Evolutionary conservation across 23 red algal species (phyloP).

Genomic region (Agarophyton chilense): DNA sequence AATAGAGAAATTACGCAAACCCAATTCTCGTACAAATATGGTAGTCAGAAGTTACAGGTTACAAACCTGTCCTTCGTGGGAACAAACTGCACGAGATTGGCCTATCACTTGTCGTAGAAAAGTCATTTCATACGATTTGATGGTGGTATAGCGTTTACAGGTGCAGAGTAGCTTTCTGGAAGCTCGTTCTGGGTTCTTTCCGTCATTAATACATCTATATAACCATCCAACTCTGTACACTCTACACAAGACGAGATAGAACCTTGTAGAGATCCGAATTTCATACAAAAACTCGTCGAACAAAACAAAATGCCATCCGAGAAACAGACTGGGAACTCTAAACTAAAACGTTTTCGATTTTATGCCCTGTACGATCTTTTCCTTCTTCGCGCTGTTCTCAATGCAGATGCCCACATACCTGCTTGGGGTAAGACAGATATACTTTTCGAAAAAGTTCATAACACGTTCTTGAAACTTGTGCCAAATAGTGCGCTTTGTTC

Average conservation of each 20-base stretch:
- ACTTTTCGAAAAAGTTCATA: too few relatives aligned
- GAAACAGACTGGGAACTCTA: not conserved
- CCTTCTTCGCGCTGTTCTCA: too few relatives aligned
- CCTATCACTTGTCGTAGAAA: not conserved
- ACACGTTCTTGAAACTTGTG: too few relatives aligned
- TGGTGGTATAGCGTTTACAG: not conserved
- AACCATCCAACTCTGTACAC: not conserved
- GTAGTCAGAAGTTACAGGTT: not conserved
- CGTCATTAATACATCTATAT: not conserved
- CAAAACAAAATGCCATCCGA: not conserved
- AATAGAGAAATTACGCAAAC: too few relatives aligned
- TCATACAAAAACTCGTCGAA: too few relatives aligned
- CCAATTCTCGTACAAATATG: not conserved
- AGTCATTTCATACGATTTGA: not conserved
- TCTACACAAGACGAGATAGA: too few relatives aligned
- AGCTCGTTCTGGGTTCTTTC: not conserved
- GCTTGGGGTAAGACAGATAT: too few relatives aligned
- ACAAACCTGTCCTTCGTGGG: not conserved
- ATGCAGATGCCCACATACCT: too few relatives aligned
- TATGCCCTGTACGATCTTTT: too few relatives aligned
- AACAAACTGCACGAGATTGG: not conserved
- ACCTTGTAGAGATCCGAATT: too few relatives aligned
- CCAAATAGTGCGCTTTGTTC: too few relatives aligned
- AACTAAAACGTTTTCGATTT: constrained; percentile 10
- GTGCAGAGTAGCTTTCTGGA: not conserved